phyloP scores from a whole-genome alignment of 495 filamentous ascomycete species.

The Halenospora varia region DNA sequence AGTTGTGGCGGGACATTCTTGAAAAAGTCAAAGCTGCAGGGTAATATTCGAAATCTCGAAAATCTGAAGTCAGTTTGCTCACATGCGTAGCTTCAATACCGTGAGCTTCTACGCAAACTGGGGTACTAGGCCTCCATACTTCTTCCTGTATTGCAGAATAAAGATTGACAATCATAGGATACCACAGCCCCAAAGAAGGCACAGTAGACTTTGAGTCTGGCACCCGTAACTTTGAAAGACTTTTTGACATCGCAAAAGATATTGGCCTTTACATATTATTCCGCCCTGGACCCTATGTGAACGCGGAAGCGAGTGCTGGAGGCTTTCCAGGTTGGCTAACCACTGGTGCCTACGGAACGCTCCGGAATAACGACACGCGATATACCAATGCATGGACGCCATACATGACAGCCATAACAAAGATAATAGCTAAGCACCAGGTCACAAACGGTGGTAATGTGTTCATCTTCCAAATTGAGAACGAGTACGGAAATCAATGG shows the following conservation, averaged over 20 bases:
- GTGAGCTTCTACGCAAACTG: conserved; percentile 54
- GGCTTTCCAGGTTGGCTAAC: conserved; percentile 60
- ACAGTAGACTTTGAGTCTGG: conserved; percentile 52
- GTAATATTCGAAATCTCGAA: conserved; percentile 30
- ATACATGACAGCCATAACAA: conserved; percentile 45
- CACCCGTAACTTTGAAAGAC: conserved; percentile 46
- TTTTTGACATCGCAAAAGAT: conserved; percentile 54
- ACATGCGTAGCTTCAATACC: conserved; percentile 34
- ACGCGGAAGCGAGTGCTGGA: conserved; percentile 53
- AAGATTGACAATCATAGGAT: conserved; percentile 28
- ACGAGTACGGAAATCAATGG: conserved; percentile 60
- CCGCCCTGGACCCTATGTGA: conserved; percentile 55
- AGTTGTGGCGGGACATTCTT: conserved; percentile 58
- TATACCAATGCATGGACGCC: conserved; percentile 52
- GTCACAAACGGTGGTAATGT: conserved; percentile 54
- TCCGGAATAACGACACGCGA: conserved; percentile 53
- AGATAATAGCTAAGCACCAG: conserved; percentile 47
- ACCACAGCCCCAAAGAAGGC: conserved; percentile 45
- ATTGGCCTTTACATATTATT: conserved; percentile 55
- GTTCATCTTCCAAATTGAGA: conserved; percentile 56
- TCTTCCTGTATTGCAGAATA: not conserved
- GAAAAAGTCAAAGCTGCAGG: conserved; percentile 59
- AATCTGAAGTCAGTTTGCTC: no score
- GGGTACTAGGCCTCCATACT: conserved; percentile 32
- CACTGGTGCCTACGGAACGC: conserved; percentile 54